Evolutionary conservation across 768 basidiomycete species (phyloP), one percentile per base, ranked within the genome.

Genomic region (Tricholoma sp.): DNA sequence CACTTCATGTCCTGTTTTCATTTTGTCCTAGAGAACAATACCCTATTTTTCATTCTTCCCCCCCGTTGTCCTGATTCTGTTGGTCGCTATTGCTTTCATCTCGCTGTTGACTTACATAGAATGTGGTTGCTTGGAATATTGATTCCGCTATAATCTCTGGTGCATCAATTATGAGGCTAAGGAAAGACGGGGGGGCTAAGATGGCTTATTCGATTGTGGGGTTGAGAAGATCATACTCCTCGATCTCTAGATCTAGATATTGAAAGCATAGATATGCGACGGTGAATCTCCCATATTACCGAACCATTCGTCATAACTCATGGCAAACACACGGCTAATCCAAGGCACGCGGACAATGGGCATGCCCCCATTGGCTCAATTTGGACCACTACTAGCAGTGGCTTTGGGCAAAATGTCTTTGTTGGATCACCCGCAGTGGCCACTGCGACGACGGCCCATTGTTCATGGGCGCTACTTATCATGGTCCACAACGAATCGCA

Each of bases 121-220:
- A 17, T 39, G n/a, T 36, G 20, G 36, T 9, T 52, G 24, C 20
- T 10, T 52, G 29, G n/a, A 52, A 52, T 41, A 15, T 28, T 29
- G 13, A 17, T 24, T 41, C 37, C 50, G 20, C 2, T 20, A 29
- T 31, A 31, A 20, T 17, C 24, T 31, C 24, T 37, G 20, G 34
- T 20, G 49, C 39, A 20, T 52, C 36, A 36, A 12, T 36, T 54
- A 44, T 53, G 34, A 42, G 12, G 50, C 29, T 15, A 32, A 53
- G 53, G 49, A 53, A 58, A 49, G n/a, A n/a, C n/a, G n/a, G n/a
- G n/a, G n/a, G n/a, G n/a, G n/a, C n/a, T n/a, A n/a, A n/a, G 55
- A 59, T 68, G 68, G 61, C 57, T 63, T 68, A 66, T 63, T 57
- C 59, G 58, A 63, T 57, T 67, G 67, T 68, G 65, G n/a, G 59